Conservation (phyloP, 139 green algal genomes). For the Asterochloris sp. region DNA sequence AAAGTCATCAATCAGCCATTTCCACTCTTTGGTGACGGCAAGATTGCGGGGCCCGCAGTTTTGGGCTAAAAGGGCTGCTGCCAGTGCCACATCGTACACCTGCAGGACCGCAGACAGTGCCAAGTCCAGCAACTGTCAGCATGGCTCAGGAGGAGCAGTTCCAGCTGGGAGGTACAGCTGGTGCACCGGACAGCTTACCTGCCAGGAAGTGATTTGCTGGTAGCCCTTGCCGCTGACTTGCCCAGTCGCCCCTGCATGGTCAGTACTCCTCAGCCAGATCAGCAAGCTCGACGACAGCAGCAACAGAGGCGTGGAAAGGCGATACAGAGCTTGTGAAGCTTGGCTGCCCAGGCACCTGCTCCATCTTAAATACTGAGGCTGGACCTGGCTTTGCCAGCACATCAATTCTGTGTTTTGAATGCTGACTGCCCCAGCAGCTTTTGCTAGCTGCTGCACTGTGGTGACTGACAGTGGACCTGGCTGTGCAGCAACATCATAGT, state of each 20-base stretch:
- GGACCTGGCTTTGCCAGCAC: no score
- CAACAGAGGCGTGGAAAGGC: background rate
- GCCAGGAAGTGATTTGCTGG: conserved; percentile 25
- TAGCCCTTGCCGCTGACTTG: conserved; percentile 1
- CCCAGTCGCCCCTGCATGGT: no score
- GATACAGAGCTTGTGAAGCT: no score
- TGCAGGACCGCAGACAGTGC: conserved; percentile 12
- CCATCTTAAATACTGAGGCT: no score
- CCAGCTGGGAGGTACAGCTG: background rate
- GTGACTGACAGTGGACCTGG: no score
- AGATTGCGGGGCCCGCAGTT: conserved; percentile 35
- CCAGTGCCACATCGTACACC: conserved; percentile 52
- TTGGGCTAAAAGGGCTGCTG: conserved; percentile 32
- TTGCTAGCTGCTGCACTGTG: no score
- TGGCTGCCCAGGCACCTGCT: no score
- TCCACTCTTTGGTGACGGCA: conserved; percentile 34
- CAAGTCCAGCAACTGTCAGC: background rate
- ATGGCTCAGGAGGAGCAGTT: background rate
- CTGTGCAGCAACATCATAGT: background rate
- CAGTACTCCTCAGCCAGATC: background rate
- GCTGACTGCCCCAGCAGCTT: no score
- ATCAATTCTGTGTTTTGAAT: no score
- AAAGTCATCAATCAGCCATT: conserved; percentile 48
- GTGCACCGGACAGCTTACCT: conserved; percentile 5
- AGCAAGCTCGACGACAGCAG: background rate